Base-by-base conservation (phyloP, 495 filamentous ascomycete species). In the Pyronema omphalodes region DNA sequence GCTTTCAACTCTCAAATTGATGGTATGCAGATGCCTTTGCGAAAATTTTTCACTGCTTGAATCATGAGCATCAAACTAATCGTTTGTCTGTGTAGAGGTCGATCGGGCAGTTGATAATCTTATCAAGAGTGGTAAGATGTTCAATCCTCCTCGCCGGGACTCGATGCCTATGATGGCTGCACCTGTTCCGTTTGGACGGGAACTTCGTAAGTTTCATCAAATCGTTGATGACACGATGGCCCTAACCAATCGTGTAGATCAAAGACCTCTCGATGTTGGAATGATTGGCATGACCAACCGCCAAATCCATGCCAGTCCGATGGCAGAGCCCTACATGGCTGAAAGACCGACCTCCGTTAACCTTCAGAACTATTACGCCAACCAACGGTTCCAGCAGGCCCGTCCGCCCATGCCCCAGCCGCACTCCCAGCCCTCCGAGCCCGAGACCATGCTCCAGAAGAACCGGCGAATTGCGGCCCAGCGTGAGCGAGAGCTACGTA, bases 401-500 rank as follows among this genome's bases (percentile, higher is more conserved):
- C 85, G 87, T 64, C 11, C 14, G 15, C 12, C 78, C 54, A 91
- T 96, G 70, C 84, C 89, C 58, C 88, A 88, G 69, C 86, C 88
- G 71, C 76, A 84, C 65, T 9, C 36, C 6, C 85, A 87, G 65
- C 84, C 83, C 52, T 93, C 82, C 74, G 91, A 98, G 73, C 86
- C 88, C 67, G 91, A 98, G 71, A 88, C 94, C 71, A 84, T 94
- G 81, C 83, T 93, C 77, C 91, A 95, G 78, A 88, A 86, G 67
- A 96, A 98, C 74, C 83, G 91, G 71, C 85, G 88, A 73, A 87
- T 94, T 82, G 91, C 91, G 56, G 91, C 91, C 71, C 89, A 94
- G 71, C 85, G 91, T 71, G 91, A 98, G 76, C 84, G 93, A 70
- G 91, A 98, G 74, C 80, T 98, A 70, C 86, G 91, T 71, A 98